phyloP scores from a whole-genome alignment of 257 asterid genomes.

The Petunia secreta region DNA sequence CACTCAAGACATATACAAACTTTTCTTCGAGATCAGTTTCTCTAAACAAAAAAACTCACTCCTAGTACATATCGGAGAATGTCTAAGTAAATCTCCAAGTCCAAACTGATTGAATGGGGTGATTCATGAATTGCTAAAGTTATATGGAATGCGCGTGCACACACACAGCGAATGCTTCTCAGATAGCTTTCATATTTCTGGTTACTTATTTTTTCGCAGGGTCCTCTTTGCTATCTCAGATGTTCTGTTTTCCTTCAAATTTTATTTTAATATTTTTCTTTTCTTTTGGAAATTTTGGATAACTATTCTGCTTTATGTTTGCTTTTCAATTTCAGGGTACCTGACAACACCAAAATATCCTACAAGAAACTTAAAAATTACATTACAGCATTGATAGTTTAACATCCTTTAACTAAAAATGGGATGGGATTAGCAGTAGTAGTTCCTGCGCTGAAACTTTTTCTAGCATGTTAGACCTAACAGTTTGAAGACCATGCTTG shows the following conservation, averaged over 20 bases:
- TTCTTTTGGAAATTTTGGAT: background rate
- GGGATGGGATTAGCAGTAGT: background rate
- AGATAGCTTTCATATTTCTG: background rate
- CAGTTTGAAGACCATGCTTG: conserved; percentile 1
- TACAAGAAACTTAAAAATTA: background rate
- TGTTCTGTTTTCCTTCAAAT: background rate
- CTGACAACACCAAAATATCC: background rate
- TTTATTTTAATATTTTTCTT: background rate
- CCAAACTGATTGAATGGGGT: background rate
- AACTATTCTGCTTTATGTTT: background rate
- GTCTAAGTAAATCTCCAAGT: background rate
- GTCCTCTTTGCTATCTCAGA: background rate
- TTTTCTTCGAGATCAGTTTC: background rate
- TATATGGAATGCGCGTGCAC: background rate
- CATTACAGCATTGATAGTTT: background rate
- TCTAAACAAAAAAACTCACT: background rate
- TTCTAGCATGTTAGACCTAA: background rate
- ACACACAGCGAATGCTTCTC: background rate
- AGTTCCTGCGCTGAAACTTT: background rate
- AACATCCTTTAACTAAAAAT: background rate
- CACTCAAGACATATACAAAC: background rate
- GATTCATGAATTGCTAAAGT: conserved; percentile 7
- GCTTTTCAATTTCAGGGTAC: background rate
- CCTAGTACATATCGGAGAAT: background rate
- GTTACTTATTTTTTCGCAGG: background rate